Evolutionary conservation across 768 basidiomycete genomes (phyloP).

Genomic region (Chalciporus piperatus): DNA sequence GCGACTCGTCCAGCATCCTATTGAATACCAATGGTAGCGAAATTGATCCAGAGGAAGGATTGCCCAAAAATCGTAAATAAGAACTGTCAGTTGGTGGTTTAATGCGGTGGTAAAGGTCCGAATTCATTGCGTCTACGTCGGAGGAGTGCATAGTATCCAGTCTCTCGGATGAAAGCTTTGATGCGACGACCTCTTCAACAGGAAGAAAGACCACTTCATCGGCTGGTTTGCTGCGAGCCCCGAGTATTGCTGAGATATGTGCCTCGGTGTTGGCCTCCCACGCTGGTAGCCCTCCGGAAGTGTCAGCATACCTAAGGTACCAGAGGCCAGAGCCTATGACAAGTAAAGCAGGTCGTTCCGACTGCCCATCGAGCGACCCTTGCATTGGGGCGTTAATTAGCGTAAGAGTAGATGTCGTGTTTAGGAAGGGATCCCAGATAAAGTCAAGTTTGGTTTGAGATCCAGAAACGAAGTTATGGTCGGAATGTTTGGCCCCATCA

Average conservation of each 20-base stretch:
- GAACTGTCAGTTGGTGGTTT: slow-evolving; percentile 32
- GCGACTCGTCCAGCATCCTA: slow-evolving; percentile 63
- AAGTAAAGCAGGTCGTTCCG: slow-evolving; percentile 56
- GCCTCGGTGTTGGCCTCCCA: slow-evolving; percentile 77
- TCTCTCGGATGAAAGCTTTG: slow-evolving; percentile 63
- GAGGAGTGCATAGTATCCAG: slow-evolving; percentile 66
- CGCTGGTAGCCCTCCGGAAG: slow-evolving; percentile 69
- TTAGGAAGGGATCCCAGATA: slow-evolving; percentile 88
- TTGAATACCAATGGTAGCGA: slow-evolving; percentile 81
- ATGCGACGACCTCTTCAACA: slow-evolving; percentile 64
- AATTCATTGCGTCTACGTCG: slow-evolving; percentile 91
- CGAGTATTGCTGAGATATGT: slow-evolving; percentile 50
- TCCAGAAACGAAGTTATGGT: slow-evolving; percentile 50
- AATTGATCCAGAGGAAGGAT: slow-evolving; percentile 34
- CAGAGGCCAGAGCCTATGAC: slow-evolving; percentile 86
- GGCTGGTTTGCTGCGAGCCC: slow-evolving; percentile 44
- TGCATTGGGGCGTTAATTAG: slow-evolving; percentile 33
- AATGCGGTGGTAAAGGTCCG: slow-evolving; percentile 72
- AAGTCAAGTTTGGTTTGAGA: slow-evolving; percentile 55
- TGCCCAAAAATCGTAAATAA: slow-evolving; percentile 28
- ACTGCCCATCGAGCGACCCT: slow-evolving; percentile 3
- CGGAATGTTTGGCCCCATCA: slow-evolving; percentile 65
- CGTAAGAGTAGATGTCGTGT: slow-evolving; percentile 53
- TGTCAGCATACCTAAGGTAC: slow-evolving; percentile 75
- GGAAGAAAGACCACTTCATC: slow-evolving; percentile 79